Conservation (phyloP, 2,329 filamentous ascomycete species). For the Colletotrichum tabaci region DNA sequence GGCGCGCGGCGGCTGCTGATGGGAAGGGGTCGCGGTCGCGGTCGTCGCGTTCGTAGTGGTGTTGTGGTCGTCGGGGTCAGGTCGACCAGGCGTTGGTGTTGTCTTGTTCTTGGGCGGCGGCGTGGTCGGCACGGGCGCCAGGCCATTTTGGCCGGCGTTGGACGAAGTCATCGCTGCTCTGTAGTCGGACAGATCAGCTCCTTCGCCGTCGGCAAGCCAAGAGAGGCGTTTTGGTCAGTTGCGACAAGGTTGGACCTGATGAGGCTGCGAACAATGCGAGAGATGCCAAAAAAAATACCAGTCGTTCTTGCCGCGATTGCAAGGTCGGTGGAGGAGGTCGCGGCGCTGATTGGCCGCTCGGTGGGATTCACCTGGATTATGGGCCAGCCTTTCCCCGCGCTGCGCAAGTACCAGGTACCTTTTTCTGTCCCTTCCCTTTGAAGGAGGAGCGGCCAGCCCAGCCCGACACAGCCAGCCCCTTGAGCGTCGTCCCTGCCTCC, state of each 20-base stretch:
- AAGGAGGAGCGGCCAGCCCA: slow-evolving; percentile 18
- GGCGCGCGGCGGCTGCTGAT: slow-evolving; percentile 43
- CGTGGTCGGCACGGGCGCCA: slow-evolving; percentile 45
- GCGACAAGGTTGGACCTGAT: slow-evolving; percentile 40
- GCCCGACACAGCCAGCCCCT: slow-evolving; percentile 7
- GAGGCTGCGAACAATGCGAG: slow-evolving; percentile 35
- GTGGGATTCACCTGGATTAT: slow-evolving; percentile 33
- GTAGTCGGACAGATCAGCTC: slow-evolving; percentile 62
- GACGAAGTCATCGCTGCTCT: slow-evolving; percentile 75
- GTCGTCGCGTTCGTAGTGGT: slow-evolving; percentile 10
- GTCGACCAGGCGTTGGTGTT: slow-evolving; percentile 17
- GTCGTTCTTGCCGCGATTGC: slow-evolving; percentile 39
- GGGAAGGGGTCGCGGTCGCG: slow-evolving; percentile 37
- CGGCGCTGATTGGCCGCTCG: slow-evolving; percentile 38
- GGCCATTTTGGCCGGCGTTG: slow-evolving; percentile 58
- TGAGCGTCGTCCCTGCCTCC: neutral
- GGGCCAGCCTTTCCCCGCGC: slow-evolving; percentile 43
- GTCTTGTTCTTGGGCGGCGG: slow-evolving; percentile 41
- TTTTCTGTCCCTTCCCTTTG: slow-evolving; percentile 11
- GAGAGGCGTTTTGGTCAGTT: slow-evolving; percentile 40
- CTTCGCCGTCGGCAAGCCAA: slow-evolving; percentile 61
- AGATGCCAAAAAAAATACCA: slow-evolving; percentile 43
- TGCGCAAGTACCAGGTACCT: slow-evolving; percentile 31
- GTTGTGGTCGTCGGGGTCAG: slow-evolving; percentile 40
- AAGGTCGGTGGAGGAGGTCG: slow-evolving; percentile 35